Percentiles rank a stretch among this genome's conserved stretches.
These are phyloP conservation scores for Ceratorhiza oryzae-sativae DNA, from an alignment of 1,284 basidiomycete genomes.

Conservation along the genomic window DNA sequence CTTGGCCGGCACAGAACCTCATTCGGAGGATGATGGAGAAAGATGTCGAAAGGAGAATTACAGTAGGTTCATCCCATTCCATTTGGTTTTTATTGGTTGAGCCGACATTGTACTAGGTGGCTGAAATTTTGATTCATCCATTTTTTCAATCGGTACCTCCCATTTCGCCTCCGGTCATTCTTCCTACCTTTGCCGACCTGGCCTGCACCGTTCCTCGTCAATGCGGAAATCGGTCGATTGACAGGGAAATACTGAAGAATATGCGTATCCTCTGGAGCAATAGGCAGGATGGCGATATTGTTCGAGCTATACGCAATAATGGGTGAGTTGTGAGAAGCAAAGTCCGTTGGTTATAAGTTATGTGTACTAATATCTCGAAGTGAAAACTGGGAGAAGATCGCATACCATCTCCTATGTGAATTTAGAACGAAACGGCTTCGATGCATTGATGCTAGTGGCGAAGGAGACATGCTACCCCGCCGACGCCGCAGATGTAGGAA, in stretches of 20 bases:
- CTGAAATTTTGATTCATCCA: constrained; percentile 85
- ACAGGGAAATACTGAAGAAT: constrained; percentile 90
- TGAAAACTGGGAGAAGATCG: constrained; percentile 90
- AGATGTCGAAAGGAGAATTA: constrained; percentile 83
- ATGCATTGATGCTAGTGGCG: constrained; percentile 16
- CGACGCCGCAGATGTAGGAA: neutral
- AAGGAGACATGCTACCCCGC: neutral
- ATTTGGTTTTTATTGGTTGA: constrained; percentile 16
- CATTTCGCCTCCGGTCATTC: constrained; percentile 56
- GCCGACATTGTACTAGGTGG: constrained; percentile 57
- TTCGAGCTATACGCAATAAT: constrained; percentile 63
- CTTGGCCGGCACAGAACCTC: constrained; percentile 79
- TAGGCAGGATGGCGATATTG: constrained; percentile 73
- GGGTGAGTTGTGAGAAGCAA: constrained; percentile 50
- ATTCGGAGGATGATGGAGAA: constrained; percentile 88
- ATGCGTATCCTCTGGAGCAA: constrained; percentile 90
- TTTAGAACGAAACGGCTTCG: constrained; percentile 77
- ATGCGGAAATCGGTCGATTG: constrained; percentile 63
- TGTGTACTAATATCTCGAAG: constrained; percentile 48
- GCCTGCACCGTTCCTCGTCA: constrained; percentile 67
- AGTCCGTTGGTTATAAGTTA: neutral
- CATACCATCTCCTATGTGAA: constrained; percentile 84
- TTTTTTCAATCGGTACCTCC: constrained; percentile 80
- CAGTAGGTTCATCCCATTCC: constrained; percentile 52
- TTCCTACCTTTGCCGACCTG: constrained; percentile 72